These are phyloP conservation scores for Chloranthus sessilifolius DNA, from an alignment of 164 flowering plant genomes.

Conservation along the genomic window DNA sequence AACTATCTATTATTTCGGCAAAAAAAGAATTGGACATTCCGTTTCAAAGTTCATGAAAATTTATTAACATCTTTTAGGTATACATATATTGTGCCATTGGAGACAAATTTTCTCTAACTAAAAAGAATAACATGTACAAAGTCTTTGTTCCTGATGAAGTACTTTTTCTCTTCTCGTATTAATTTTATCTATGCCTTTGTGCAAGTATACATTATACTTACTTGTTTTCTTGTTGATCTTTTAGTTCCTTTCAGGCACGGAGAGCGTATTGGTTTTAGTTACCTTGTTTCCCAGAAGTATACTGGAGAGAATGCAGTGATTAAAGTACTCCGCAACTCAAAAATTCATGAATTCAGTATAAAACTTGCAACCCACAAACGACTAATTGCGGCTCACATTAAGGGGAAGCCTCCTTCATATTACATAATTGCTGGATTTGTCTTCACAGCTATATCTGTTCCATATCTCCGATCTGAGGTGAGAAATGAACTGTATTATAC, in stretches of 20 bases:
- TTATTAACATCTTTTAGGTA: too few relatives aligned
- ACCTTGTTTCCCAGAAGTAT: constrained; percentile 91
- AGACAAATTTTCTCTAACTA: too few relatives aligned
- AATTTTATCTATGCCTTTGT: neutral
- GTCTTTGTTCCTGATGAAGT: too few relatives aligned
- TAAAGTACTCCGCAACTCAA: constrained; percentile 65
- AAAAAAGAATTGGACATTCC: too few relatives aligned
- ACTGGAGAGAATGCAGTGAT: constrained; percentile 71
- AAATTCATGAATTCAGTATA: constrained; percentile 44
- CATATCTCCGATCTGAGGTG: constrained; percentile 92
- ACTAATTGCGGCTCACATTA: constrained; percentile 71
- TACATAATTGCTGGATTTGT: constrained; percentile 90
- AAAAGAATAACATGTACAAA: too few relatives aligned
- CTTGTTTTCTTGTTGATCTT: constrained; percentile 16
- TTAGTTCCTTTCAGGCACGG: constrained; percentile 96
- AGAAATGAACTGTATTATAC: constrained; percentile 6
- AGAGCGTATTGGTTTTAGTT: constrained; percentile 96
- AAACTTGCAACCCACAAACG: constrained; percentile 56
- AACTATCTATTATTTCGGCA: too few relatives aligned
- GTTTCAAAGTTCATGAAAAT: too few relatives aligned
- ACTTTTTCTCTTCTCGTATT: neutral
- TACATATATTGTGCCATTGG: too few relatives aligned
- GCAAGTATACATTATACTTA: neutral
- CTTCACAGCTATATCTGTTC: constrained; percentile 72
- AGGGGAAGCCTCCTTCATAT: constrained; percentile 82